Evolutionary conservation across 1,284 basidiomycete genomes (phyloP).

Genomic region (Ustilago sp.): DNA sequence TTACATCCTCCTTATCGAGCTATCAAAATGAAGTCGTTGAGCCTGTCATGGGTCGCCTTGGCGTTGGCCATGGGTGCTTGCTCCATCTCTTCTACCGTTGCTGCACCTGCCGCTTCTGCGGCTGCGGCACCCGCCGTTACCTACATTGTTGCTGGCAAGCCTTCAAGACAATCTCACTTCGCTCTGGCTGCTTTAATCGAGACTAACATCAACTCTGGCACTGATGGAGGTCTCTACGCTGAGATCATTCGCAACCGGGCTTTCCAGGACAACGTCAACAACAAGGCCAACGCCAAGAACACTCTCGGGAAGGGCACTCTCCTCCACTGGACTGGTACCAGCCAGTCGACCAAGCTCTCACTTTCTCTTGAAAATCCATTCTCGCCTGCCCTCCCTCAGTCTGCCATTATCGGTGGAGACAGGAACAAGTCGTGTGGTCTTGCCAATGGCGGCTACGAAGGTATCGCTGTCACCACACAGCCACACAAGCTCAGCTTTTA

Average conservation of each 20-base stretch:
- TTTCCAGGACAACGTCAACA: slow-evolving; percentile 39
- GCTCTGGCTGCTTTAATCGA: slow-evolving; percentile 46
- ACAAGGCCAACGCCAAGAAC: slow-evolving; percentile 12
- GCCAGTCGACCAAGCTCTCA: slow-evolving; percentile 23
- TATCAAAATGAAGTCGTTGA: slow-evolving; percentile 21
- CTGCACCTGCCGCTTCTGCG: slow-evolving; percentile 6
- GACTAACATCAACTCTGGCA: slow-evolving; percentile 54
- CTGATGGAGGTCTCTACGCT: slow-evolving; percentile 57
- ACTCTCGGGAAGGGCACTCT: slow-evolving; percentile 39
- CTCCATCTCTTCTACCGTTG: slow-evolving; percentile 6
- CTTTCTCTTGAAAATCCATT: slow-evolving; percentile 31
- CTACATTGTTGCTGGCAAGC: slow-evolving; percentile 24
- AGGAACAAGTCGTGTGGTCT: slow-evolving; percentile 34
- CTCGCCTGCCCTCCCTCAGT: slow-evolving; percentile 38
- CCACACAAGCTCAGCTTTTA: slow-evolving; percentile 45
- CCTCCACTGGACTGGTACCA: slow-evolving; percentile 26
- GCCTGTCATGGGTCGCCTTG: slow-evolving; percentile 29
- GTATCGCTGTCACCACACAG: slow-evolving; percentile 41
- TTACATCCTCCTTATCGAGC: background rate
- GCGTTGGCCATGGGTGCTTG: slow-evolving; percentile 18
- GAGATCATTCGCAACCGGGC: slow-evolving; percentile 54
- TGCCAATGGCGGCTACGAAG: slow-evolving; percentile 43
- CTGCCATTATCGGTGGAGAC: slow-evolving; percentile 25
- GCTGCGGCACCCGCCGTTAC: slow-evolving; percentile 16
- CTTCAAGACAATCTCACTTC: slow-evolving; percentile 36